Percentiles rank a stretch among this genome's conserved stretches.
These are phyloP conservation scores for Clonostachys rhizophaga DNA, from an alignment of 2,329 filamentous ascomycete species.

Conservation along the genomic window DNA sequence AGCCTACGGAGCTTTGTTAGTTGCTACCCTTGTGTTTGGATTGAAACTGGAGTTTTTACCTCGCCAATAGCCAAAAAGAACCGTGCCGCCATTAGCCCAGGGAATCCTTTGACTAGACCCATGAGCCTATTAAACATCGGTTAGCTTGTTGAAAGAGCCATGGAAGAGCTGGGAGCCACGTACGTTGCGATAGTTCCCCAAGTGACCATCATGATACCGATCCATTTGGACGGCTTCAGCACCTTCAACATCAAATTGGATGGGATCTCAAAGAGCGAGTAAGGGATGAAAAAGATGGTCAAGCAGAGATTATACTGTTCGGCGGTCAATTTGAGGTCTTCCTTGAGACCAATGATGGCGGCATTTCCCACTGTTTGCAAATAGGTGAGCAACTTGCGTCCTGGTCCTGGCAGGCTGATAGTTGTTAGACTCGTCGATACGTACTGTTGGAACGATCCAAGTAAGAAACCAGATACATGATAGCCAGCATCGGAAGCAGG, in stretches of 20 bases:
- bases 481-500: background rate
- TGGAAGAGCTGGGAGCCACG: slow-evolving; percentile 44
- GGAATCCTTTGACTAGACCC: slow-evolving; percentile 2
- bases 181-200: slow-evolving; percentile 3
- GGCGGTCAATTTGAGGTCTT: slow-evolving; percentile 55
- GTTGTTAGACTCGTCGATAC: background rate
- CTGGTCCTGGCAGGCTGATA: background rate
- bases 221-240: slow-evolving; percentile 5
- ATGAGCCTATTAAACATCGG: background rate
- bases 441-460: slow-evolving; percentile 1
- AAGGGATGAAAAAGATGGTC: slow-evolving; percentile 53
- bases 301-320: slow-evolving; percentile 15
- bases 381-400: background rate
- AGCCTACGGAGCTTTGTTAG: background rate
- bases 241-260: slow-evolving; percentile 22
- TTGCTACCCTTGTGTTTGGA: background rate
- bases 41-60: background rate
- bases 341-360: slow-evolving; percentile 71
- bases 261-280: slow-evolving; percentile 36
- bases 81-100: background rate
- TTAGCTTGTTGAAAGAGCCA: slow-evolving; percentile 35
- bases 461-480: slow-evolving; percentile 1
- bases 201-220: slow-evolving; percentile 2
- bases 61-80: slow-evolving; percentile 2
- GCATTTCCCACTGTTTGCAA: slow-evolving; percentile 54